These are phyloP conservation scores for Pythium pyrilobum DNA, from an alignment of 352 stramenopile genomes.

Conservation along the genomic window DNA sequence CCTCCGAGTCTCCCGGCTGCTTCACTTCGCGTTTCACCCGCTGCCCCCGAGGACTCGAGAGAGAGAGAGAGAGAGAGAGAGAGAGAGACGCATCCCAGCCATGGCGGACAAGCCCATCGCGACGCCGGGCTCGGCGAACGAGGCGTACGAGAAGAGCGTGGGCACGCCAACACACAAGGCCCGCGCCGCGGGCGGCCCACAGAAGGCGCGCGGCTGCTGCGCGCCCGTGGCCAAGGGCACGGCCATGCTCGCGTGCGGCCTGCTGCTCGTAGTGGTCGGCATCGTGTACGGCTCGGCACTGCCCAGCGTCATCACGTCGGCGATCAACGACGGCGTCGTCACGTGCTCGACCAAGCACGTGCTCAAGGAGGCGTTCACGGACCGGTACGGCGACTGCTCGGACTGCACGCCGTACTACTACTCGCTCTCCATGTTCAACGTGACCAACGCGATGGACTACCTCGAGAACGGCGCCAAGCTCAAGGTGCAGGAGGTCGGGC, in stretches of 20 bases:
- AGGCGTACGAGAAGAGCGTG: constrained; percentile 19
- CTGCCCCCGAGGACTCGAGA: too few species aligned
- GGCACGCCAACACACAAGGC: constrained; percentile 1
- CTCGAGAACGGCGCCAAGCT: constrained; percentile 46
- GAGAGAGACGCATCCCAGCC: background rate
- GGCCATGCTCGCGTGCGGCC: constrained; percentile 29
- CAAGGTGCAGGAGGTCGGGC: constrained; percentile 55
- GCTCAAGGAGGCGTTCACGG: constrained; percentile 36
- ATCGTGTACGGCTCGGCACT: constrained; percentile 54
- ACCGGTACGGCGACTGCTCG: constrained; percentile 67
- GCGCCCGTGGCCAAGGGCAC: constrained; percentile 21
- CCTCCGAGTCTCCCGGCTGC: background rate
- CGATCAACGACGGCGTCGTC: constrained; percentile 36
- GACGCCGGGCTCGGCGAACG: constrained; percentile 14
- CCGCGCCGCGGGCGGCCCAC: too few species aligned
- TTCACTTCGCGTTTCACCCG: background rate
- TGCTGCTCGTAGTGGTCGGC: constrained; percentile 31
- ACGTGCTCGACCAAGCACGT: constrained; percentile 35
- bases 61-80: background rate
- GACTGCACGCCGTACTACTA: constrained; percentile 76
- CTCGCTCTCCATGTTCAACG: constrained; percentile 64
- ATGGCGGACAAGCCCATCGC: constrained; percentile 1
- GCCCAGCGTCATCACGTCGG: constrained; percentile 34
- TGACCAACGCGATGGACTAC: constrained; percentile 64
- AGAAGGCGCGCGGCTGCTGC: constrained; percentile 7